Conservation (phyloP, 2,329 filamentous ascomycete species). For the Daldinia sp. region DNA sequence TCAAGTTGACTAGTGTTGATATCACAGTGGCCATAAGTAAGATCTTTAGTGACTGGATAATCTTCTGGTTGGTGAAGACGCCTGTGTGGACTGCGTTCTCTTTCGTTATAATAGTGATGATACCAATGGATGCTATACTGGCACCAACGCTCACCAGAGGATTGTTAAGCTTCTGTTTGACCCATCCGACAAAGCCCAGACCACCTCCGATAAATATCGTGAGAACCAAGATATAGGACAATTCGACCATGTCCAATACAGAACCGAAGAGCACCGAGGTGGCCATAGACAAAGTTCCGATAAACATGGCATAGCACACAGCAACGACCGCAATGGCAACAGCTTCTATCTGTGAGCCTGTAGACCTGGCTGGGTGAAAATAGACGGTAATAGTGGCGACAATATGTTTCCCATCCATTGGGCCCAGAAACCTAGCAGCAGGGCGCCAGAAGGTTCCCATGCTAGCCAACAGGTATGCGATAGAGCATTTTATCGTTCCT, state of each 20-base stretch:
- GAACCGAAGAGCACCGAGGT: conserved; percentile 83
- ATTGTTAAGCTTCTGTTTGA: conserved; percentile 82
- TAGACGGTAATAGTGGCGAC: conserved; percentile 95
- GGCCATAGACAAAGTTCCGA: conserved; percentile 89
- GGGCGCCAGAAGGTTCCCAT: conserved; percentile 84
- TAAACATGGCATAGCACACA: conserved; percentile 79
- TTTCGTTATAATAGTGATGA: conserved; percentile 91
- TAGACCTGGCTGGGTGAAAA: conserved; percentile 88
- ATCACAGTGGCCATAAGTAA: conserved; percentile 80
- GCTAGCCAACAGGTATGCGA: conserved; percentile 89
- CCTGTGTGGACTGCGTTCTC: conserved; percentile 88
- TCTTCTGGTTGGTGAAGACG: conserved; percentile 83
- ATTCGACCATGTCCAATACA: conserved; percentile 71
- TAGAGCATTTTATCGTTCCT: conserved; percentile 88
- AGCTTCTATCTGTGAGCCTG: conserved; percentile 91
- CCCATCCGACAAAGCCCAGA: conserved; percentile 88
- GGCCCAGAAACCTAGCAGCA: conserved; percentile 79
- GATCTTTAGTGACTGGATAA: conserved; percentile 86
- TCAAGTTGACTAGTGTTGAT: conserved; percentile 79
- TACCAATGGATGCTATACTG: conserved; percentile 86
- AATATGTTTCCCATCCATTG: conserved; percentile 92
- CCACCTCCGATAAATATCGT: conserved; percentile 87
- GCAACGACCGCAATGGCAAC: conserved; percentile 80
- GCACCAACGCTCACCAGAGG: conserved; percentile 87
- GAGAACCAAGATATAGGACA: conserved; percentile 84